Conservation (phyloP, 345 rosid species). For the Eucalyptus curtisii region DNA sequence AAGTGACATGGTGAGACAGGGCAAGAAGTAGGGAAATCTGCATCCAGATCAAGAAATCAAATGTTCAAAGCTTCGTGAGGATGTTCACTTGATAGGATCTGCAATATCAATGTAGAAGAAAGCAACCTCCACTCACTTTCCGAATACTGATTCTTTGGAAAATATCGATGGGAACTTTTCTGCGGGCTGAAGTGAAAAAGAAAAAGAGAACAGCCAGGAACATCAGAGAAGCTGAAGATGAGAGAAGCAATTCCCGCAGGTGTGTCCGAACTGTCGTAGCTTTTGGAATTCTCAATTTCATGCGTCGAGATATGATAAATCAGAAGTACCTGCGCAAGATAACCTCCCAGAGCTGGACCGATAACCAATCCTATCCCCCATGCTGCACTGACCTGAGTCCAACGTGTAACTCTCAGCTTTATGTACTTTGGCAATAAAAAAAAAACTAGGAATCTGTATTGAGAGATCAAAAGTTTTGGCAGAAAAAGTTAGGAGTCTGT, state of each 20-base stretch:
- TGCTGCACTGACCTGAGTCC: constrained; percentile 73
- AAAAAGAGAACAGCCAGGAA: not conserved
- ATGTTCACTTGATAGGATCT: not conserved
- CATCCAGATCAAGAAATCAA: not conserved
- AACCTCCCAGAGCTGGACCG: constrained; percentile 96
- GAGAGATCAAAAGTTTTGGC: not conserved
- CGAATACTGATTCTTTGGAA: constrained; percentile 62
- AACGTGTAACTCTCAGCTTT: not conserved
- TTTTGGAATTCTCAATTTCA: not conserved
- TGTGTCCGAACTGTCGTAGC: not conserved
- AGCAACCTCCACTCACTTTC: constrained; percentile 26
- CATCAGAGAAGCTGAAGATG: not conserved
- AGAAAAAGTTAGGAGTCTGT: constrained; percentile 1
- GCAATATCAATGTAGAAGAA: not conserved
- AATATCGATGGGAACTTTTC: constrained; percentile 63
- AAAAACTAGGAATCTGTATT: not conserved
- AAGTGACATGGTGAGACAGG: constrained; percentile 44
- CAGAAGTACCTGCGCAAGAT: constrained; percentile 63
- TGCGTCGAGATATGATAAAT: not conserved
- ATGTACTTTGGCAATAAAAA: not conserved
- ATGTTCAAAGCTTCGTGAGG: too few species aligned
- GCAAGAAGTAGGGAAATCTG: constrained; percentile 83
- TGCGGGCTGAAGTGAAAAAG: constrained; percentile 67
- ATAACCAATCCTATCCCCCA: constrained; percentile 97
- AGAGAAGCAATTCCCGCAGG: not conserved